Conservation (phyloP, 352 stramenopile genomes). For the Phytophthora cryptogea region DNA sequence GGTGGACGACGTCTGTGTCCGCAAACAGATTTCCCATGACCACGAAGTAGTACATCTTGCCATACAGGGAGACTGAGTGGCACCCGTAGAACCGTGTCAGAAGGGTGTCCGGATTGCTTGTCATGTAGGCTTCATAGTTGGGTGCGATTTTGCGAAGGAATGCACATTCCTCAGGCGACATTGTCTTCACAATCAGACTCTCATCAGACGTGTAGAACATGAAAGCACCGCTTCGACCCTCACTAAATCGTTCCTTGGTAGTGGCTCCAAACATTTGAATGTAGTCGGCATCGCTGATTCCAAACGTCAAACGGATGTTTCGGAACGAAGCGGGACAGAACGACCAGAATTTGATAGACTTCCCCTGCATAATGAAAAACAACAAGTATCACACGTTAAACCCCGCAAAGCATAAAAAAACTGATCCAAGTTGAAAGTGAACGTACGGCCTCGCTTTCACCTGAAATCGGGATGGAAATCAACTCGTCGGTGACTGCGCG, state of each 20-base stretch:
- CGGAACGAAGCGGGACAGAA: constrained; percentile 86
- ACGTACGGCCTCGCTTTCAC: constrained; percentile 68
- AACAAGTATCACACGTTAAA: neutral
- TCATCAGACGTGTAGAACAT: constrained; percentile 93
- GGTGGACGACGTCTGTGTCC: constrained; percentile 86
- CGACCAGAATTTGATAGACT: constrained; percentile 89
- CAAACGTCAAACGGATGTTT: constrained; percentile 81
- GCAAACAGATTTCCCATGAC: constrained; percentile 93
- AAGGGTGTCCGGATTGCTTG: constrained; percentile 80
- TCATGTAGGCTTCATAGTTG: constrained; percentile 89
- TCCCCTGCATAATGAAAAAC: constrained; percentile 38
- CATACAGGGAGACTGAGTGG: constrained; percentile 88
- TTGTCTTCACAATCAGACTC: constrained; percentile 92
- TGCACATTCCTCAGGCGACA: constrained; percentile 84
- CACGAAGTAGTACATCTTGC: constrained; percentile 93
- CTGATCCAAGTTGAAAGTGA: neutral
- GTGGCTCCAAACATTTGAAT: constrained; percentile 85
- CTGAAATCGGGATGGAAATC: constrained; percentile 82
- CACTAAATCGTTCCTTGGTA: constrained; percentile 88
- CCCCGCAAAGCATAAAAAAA: neutral
- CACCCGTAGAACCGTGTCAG: constrained; percentile 91
- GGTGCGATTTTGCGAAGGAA: constrained; percentile 87
- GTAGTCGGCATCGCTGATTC: constrained; percentile 85
- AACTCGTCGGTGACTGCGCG: constrained; percentile 72
- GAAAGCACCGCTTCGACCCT: constrained; percentile 89